These are phyloP conservation scores for Pugionium cornutum DNA, from an alignment of 345 rosid species.

Conservation along the genomic window DNA sequence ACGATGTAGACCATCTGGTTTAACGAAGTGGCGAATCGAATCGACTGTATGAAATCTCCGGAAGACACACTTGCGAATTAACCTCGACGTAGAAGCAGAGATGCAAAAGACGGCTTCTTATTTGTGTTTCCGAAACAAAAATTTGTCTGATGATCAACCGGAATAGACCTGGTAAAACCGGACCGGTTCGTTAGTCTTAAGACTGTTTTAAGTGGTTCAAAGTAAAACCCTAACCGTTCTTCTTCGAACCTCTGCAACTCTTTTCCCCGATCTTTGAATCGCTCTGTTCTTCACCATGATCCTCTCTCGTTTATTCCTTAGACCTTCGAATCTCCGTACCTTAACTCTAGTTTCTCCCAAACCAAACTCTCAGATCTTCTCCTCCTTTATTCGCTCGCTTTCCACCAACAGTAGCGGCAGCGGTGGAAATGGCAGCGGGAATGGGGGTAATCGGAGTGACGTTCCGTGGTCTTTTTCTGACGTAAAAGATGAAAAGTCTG, in stretches of 20 bases:
- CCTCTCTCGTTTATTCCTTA: constrained; percentile 71
- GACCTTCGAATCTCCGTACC: constrained; percentile 58
- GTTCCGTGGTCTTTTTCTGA: constrained; percentile 56
- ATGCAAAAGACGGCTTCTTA: constrained; percentile 11
- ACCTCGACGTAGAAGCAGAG: constrained; percentile 32
- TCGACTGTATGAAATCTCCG: constrained; percentile 4
- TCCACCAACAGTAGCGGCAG: constrained; percentile 45
- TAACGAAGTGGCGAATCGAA: not conserved
- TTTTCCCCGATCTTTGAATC: constrained; percentile 22
- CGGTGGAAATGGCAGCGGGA: constrained; percentile 37
- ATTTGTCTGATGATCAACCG: not conserved
- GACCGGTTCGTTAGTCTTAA: too few relatives aligned
- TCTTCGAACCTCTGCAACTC: constrained; percentile 22
- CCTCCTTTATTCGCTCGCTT: constrained; percentile 45
- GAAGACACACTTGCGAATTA: constrained; percentile 11
- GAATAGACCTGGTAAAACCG: constrained; percentile 11
- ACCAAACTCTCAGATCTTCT: constrained; percentile 32
- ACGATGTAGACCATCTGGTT: constrained; percentile 62
- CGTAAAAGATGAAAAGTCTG: constrained; percentile 50
- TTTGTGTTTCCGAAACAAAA: not conserved
- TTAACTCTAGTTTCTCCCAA: constrained; percentile 46
- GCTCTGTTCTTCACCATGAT: constrained; percentile 41
- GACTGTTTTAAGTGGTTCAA: not conserved
- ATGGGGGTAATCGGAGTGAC: constrained; percentile 46
- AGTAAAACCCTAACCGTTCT: constrained; percentile 43